Evolutionary conservation across 1,139 yeast species (phyloP), one percentile per base, ranked within the genome.

Genomic region (Zygosaccharomyces pseudobailii): DNA sequence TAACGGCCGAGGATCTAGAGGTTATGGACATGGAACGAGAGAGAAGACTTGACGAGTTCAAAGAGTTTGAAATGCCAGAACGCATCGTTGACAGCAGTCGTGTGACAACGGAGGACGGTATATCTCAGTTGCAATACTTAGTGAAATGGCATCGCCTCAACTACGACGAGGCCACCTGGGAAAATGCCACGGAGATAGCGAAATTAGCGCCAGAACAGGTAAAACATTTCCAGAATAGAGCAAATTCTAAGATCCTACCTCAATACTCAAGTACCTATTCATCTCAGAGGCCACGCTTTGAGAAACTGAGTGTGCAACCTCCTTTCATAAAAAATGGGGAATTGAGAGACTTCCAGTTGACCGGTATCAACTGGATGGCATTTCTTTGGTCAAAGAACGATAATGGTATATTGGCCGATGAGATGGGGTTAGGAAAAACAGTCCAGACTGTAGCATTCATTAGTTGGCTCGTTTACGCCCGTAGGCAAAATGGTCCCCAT

Each of bases 351-450:
- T 92, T 94, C 77, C 99, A 94, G 71, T 76, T 94, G 63, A 92
- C 98, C 0, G 99, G 99, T 52, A 76, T 94, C 54, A 94, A 94
- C 68, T 94, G 98, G 99, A 94, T 94, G 98, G 98, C 98, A 0
- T 94, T 89, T 65, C 73, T 94, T 54, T 94, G 98, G 98, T 87
- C 96, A 3, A 79, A 97, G 63, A 88, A 92, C 67, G 97, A 92
- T 69, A 94, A 92, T 67, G 99, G 99, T 47, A 94, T 94, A 46
- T 72, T 94, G 41, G 98, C 99, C 5, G 99, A 94, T 72, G 99
- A 94, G 67, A 94, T 94, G 99, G 99, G 99, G 48, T 75, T 94
- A 47, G 99, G 99, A 58, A 92, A 92, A 67, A 92, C 99, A 6
- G 97, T 92, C 22, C 99, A 92, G 70, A 92, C 98, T 0, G 96